Evolutionary conservation across 2,329 filamentous ascomycete genomes (phyloP).

Genomic region (Pestalotiopsis fici): DNA sequence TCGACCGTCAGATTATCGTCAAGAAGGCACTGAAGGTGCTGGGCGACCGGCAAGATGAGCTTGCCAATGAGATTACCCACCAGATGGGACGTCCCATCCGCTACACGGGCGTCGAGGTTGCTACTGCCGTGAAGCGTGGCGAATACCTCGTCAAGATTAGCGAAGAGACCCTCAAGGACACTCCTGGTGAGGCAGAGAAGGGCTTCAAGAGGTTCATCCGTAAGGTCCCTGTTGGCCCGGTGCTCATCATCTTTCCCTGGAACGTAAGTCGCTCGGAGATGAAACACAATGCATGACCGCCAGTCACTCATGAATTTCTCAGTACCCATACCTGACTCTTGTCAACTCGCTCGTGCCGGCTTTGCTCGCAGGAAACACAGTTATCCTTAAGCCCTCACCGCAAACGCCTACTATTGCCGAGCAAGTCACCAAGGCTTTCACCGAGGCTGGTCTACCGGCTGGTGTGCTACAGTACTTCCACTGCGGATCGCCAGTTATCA

Average conservation of each 20-base stretch:
- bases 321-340: slow-evolving; percentile 95
- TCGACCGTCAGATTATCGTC: slow-evolving; percentile 78
- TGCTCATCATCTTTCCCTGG: slow-evolving; percentile 91
- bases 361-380: slow-evolving; percentile 85
- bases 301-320: slow-evolving; percentile 14
- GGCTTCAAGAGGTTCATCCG: slow-evolving; percentile 90
- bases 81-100: slow-evolving; percentile 95
- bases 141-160: slow-evolving; percentile 87
- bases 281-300: not conserved
- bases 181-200: slow-evolving; percentile 78
- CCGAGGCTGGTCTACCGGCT: slow-evolving; percentile 76
- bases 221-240: slow-evolving; percentile 84
- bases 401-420: slow-evolving; percentile 93
- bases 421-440: slow-evolving; percentile 75
- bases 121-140: slow-evolving; percentile 81
- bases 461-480: slow-evolving; percentile 93
- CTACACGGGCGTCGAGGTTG: slow-evolving; percentile 81
- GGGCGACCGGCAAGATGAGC: slow-evolving; percentile 70
- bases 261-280: slow-evolving; percentile 64
- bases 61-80: slow-evolving; percentile 83
- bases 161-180: slow-evolving; percentile 75
- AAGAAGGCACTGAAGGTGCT: slow-evolving; percentile 76
- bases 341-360: slow-evolving; percentile 92
- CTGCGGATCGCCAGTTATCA: slow-evolving; percentile 73
- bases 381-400: slow-evolving; percentile 92